phyloP scores from a whole-genome alignment of 1,284 basidiomycete genomes.

The Ustilago hordei region DNA sequence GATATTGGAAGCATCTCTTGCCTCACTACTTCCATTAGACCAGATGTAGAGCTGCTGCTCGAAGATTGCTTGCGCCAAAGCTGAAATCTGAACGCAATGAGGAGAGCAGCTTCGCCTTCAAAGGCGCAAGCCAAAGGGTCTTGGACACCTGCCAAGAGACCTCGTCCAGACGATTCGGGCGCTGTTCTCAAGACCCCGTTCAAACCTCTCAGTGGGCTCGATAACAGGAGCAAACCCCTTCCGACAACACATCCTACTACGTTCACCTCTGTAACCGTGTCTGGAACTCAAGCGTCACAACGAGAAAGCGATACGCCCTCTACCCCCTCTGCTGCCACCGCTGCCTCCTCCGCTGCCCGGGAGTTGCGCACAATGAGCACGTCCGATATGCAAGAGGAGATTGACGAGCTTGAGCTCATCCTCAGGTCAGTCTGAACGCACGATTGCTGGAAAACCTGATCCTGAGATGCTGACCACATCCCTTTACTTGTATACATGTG shows the following conservation, averaged over 20 bases:
- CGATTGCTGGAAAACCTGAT: background rate
- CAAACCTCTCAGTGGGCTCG: constrained; percentile 33
- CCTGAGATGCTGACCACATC: background rate
- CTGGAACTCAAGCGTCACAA: background rate
- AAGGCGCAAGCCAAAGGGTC: constrained; percentile 11
- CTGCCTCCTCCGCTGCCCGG: constrained; percentile 1
- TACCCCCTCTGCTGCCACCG: background rate
- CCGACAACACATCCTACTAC: background rate
- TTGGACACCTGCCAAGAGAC: background rate
- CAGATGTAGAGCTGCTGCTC: background rate
- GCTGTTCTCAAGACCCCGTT: constrained; percentile 34
- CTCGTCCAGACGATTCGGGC: constrained; percentile 7
- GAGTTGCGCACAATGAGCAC: constrained; percentile 18
- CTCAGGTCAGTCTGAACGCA: constrained; percentile 19
- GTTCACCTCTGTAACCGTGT: background rate
- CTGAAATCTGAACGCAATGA: constrained; percentile 11
- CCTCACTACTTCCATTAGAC: background rate
- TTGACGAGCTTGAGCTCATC: constrained; percentile 27
- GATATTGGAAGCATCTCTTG: background rate
- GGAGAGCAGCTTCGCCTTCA: constrained; percentile 39
- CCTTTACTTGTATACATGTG: background rate
- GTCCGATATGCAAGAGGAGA: constrained; percentile 27
- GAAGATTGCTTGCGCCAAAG: background rate
- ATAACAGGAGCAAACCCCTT: background rate
- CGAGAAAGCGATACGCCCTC: background rate